Percentiles rank a stretch among this genome's conserved stretches.
These are phyloP conservation scores for Salicornia ramosissima DNA, from an alignment of 148 eudicot genomes.

Conservation along the genomic window DNA sequence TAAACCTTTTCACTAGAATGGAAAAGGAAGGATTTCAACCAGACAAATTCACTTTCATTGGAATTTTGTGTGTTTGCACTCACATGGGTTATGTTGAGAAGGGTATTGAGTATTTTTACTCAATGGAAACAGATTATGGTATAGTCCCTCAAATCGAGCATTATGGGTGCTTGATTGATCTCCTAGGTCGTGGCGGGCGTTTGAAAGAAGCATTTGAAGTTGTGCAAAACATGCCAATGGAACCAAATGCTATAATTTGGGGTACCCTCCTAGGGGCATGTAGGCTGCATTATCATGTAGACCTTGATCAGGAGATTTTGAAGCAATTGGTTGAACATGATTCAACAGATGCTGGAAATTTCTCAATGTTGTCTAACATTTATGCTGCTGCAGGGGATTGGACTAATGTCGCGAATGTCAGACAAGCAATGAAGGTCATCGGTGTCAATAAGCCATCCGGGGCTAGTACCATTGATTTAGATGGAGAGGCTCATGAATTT, in stretches of 20 bases:
- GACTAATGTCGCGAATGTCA: conserved; percentile 49
- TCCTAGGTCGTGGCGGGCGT: conserved; percentile 80
- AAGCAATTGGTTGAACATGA: conserved; percentile 44
- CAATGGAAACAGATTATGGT: conserved; percentile 65
- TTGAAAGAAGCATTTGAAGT: conserved; percentile 64
- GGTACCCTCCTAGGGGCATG: conserved; percentile 79
- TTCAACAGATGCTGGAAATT: conserved; percentile 51
- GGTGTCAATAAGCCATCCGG: conserved; percentile 61
- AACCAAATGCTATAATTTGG: conserved; percentile 80
- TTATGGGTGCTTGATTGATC: conserved; percentile 85
- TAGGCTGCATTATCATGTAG: conserved; percentile 60
- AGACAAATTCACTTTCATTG: conserved; percentile 71
- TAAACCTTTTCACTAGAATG: conserved; percentile 57
- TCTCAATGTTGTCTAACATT: conserved; percentile 68
- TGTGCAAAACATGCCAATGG: conserved; percentile 63
- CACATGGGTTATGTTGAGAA: conserved; percentile 63
- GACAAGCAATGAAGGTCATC: conserved; percentile 54
- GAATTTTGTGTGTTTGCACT: conserved; percentile 83
- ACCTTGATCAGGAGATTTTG: conserved; percentile 53
- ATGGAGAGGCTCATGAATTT: conserved; percentile 65
- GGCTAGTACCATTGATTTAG: conserved; percentile 63
- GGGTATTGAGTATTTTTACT: conserved; percentile 57
- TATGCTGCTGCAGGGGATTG: conserved; percentile 84
- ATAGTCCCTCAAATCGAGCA: conserved; percentile 67
- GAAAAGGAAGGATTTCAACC: conserved; percentile 55